These are phyloP conservation scores for Paramecium primaurelia DNA, from an alignment of 73 alveolate species.

Conservation along the genomic window DNA sequence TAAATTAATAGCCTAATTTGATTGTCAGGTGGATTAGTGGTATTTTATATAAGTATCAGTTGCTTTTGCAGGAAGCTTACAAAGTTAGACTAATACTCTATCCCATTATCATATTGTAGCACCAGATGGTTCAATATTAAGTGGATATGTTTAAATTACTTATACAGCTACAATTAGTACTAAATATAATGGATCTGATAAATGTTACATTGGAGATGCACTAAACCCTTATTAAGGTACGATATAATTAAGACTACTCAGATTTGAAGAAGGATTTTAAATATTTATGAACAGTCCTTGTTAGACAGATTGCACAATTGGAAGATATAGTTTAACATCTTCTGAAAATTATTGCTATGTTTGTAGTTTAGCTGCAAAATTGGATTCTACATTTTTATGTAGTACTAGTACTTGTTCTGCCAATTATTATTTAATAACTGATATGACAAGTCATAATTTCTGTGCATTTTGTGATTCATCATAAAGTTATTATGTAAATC, in stretches of 20 bases:
- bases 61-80: background rate
- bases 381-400: conserved; percentile 28
- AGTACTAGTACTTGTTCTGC: background rate
- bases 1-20: background rate
- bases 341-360: background rate
- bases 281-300: background rate
- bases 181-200: background rate
- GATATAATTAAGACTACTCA: background rate
- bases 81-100: background rate
- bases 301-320: background rate
- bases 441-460: background rate
- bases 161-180: conserved; percentile 24
- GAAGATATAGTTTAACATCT: background rate
- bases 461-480: conserved; percentile 14
- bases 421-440: background rate
- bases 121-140: background rate
- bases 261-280: conserved; percentile 17
- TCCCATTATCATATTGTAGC: background rate
- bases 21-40: background rate
- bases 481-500: background rate
- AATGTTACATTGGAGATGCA: background rate
- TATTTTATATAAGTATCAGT: background rate
- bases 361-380: background rate
- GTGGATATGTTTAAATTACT: background rate
- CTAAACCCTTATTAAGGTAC: background rate